A percentile compares a stretch with the other conserved stretches of the same genome.
These are phyloP conservation scores for Colletotrichum godetiae DNA, from an alignment of 2,329 filamentous ascomycete species.

Conservation along the genomic window DNA sequence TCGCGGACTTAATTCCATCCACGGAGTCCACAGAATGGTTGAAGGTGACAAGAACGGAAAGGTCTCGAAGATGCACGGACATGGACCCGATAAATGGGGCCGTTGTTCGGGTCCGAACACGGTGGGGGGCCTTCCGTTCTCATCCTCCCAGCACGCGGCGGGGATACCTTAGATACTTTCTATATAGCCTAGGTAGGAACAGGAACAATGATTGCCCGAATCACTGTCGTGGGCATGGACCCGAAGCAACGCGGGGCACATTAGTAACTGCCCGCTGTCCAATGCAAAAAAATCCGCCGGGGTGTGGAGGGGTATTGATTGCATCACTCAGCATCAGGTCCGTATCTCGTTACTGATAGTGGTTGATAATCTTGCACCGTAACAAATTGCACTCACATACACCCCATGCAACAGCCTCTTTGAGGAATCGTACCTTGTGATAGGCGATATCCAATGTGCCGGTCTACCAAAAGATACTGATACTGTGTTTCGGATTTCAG, in stretches of 20 bases:
- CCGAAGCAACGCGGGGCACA: conserved; percentile 14
- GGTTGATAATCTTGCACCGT: not conserved
- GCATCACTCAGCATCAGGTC: conserved; percentile 14
- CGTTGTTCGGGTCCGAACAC: not conserved
- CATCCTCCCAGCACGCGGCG: not conserved
- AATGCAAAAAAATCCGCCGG: conserved; percentile 2
- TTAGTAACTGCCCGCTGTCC: not conserved
- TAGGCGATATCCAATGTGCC: not conserved
- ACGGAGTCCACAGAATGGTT: not conserved
- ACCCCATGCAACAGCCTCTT: not conserved
- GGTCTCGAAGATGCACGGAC: not conserved
- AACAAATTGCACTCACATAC: not conserved
- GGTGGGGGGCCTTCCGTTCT: no score
- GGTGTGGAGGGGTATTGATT: conserved; percentile 13
- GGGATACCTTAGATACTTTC: no score
- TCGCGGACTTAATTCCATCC: not conserved
- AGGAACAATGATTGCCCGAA: conserved; percentile 22
- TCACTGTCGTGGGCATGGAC: not conserved
- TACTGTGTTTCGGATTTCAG: not conserved
- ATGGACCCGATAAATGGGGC: not conserved
- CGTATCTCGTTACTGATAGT: not conserved
- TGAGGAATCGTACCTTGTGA: not conserved
- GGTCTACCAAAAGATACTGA: not conserved
- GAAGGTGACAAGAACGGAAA: not conserved
- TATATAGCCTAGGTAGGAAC: no score